Conservation (phyloP, 1,139 yeast species). For the Kodamaea suecica region DNA sequence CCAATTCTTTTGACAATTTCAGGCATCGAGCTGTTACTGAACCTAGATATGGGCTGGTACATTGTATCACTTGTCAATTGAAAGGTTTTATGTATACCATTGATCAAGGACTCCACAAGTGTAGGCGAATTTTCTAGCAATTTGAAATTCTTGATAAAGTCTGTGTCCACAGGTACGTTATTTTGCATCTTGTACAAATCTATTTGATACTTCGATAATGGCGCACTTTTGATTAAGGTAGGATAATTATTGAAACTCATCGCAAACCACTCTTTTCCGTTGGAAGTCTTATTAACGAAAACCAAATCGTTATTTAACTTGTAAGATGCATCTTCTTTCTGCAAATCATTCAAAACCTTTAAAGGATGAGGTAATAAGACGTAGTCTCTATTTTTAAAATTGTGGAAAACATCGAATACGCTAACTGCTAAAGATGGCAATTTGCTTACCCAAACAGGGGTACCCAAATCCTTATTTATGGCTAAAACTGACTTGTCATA, state of each 20-base stretch:
- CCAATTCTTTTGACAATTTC: conserved; percentile 24
- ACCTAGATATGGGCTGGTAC: conserved; percentile 40
- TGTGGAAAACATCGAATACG: conserved; percentile 66
- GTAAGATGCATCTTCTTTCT: conserved; percentile 21
- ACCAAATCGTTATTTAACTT: conserved; percentile 40
- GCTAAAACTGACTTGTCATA: conserved; percentile 72
- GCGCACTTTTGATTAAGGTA: conserved; percentile 76
- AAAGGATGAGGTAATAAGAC: conserved; percentile 68
- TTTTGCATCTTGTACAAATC: conserved; percentile 25
- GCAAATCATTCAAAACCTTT: conserved; percentile 38
- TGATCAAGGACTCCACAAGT: conserved; percentile 34
- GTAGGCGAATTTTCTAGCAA: conserved; percentile 12
- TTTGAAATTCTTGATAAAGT: conserved; percentile 20
- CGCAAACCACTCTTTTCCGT: conserved; percentile 77
- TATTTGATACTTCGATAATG: conserved; percentile 57
- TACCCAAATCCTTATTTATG: conserved; percentile 58
- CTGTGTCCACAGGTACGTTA: conserved; percentile 13
- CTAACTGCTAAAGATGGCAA: conserved; percentile 67
- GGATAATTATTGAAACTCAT: conserved; percentile 77
- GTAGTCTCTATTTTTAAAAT: conserved; percentile 28
- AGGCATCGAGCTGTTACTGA: conserved; percentile 13
- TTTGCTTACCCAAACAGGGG: conserved; percentile 76
- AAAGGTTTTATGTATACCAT: conserved; percentile 52
- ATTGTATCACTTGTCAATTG: conserved; percentile 29
- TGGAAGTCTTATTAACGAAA: conserved; percentile 62